Base-by-base conservation (phyloP, 1,139 yeast genomes). In the Yamadazyma triangularis region DNA sequence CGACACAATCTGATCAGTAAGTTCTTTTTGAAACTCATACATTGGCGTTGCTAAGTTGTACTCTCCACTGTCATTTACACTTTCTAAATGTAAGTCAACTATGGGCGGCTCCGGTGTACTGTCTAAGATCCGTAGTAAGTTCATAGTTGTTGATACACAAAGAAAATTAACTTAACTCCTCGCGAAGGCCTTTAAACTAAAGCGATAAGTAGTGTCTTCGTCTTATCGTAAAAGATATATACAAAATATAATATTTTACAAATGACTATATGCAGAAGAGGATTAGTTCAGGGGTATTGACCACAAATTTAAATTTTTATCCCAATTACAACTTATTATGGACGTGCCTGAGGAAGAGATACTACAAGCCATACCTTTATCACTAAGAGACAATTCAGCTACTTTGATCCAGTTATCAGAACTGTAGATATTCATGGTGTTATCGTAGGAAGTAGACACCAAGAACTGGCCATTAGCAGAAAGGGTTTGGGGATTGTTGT, bases 1-100 rank as follows among this genome's bases (percentile, higher is more conserved):
- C 1, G 95, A 84, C 6, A 91, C 84, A 18, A 91, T 88, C 51
- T 88, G 95, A 58, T 89, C 95, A n/a, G 91, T 85, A 32, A 91
- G 69, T 49, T 87, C 94, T 47, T 80, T 82, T 52, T 91, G 97
- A 44, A 86, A 83, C 40, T 84, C 88, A 37, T 85, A 78, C 81
- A 89, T 79, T 3, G 95, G 89, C 4, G 94, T 85, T 0, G 95
- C 87, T 25, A 89, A 64, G 53, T 77, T 73, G 53, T 86, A 87
- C 46, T 84, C 95, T 8, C 89, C 85, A 2, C 80, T 72, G 4
- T 51, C 55, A 36, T 60, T 65, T 34, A 48, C 42, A 20, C 47
- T 51, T 30, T 51, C 63, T 25, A 66, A 51, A 32, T 65, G 65
- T 24, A 70, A 65, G 40, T 76, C 83, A 5, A 80, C 79, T 27